Base-by-base conservation (phyloP, 2,329 filamentous ascomycete species). In the Diplodia scrobiculata region DNA sequence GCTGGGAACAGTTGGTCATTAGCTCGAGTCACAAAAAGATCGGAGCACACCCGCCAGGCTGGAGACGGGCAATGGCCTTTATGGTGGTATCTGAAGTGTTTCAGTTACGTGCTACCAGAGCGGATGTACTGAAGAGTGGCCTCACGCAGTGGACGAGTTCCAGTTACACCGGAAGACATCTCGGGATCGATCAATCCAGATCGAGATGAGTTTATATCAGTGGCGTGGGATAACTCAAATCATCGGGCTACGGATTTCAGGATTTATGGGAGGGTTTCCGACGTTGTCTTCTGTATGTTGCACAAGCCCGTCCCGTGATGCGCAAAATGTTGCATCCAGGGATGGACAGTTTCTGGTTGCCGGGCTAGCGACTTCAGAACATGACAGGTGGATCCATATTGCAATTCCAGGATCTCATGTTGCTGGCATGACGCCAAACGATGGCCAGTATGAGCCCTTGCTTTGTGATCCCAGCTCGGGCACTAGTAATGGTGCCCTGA, bases 71-170 rank as follows among this genome's bases (percentile, higher is more conserved):
- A 62, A 34, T 25, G 27, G 45, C 14, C 29, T 36, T n/a, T 5
- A 34, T 13, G 45, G 58, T 50, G 45, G 58, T 50, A 62, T 50
- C 50, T 50, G 58, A 50, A 17, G 27, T 34, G 58, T 47, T 14
- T 50, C 11, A 10, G 29, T 11, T 50, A 25, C 29, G 58, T 50
- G 25, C 29, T 4, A 36, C 45, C 27, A 4, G 3, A 10, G 10
- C 2, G n/a, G n/a, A n/a, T 7, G 58, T 19, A 62, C 58, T 36
- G 21, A n/a, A 14, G 25, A n/a, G 17, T 21, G 29, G 19, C 17
- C 25, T 7, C 6, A 25, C 5, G n/a, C 19, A 32, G 7, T 25
- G n/a, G 32, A 29, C 25, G n/a, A 19, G 2, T 25, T 21, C 5
- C 6, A 11, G 19, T 62, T 25, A 13, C 27, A 17, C 9, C n/a